Conservation (phyloP, 2,329 filamentous ascomycete species). For the Myriangium duriaei region DNA sequence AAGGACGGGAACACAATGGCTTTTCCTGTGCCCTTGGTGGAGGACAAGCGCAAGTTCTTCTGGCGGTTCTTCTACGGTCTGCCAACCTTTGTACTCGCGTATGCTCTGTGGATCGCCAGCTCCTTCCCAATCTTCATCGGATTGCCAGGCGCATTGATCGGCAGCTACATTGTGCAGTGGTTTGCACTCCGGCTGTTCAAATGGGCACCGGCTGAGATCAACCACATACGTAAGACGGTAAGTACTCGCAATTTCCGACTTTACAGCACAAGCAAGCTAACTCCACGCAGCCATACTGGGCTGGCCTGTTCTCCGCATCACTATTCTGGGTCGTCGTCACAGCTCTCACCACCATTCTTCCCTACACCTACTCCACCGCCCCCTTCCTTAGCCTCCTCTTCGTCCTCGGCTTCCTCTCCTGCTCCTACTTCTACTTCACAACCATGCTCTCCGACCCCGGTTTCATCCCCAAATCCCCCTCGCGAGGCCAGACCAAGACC, state of each 20-base stretch:
- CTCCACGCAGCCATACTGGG: constrained; percentile 61
- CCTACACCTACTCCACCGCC: constrained; percentile 49
- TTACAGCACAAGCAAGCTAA: background rate
- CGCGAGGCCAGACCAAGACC: constrained; percentile 78
- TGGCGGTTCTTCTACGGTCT: constrained; percentile 80
- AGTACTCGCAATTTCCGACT: constrained; percentile 22
- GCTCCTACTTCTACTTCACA: constrained; percentile 73
- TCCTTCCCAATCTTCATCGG: constrained; percentile 62
- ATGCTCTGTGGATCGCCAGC: constrained; percentile 58
- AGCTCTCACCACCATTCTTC: constrained; percentile 64
- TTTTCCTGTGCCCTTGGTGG: constrained; percentile 63
- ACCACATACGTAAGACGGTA: constrained; percentile 79
- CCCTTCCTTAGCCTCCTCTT: constrained; percentile 74
- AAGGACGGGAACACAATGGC: constrained; percentile 60
- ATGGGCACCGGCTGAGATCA: constrained; percentile 79
- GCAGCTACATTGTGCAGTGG: constrained; percentile 63
- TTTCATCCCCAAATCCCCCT: constrained; percentile 80
- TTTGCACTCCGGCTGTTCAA: constrained; percentile 63
- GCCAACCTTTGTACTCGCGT: constrained; percentile 67
- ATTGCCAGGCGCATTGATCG: constrained; percentile 55
- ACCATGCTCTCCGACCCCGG: constrained; percentile 85
- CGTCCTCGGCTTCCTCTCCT: constrained; percentile 49
- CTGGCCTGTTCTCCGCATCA: constrained; percentile 82
- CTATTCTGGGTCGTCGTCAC: constrained; percentile 68
- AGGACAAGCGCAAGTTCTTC: constrained; percentile 67